Base-by-base conservation (phyloP, 306 rosid species). In the Amphicarpaea edgeworthii region DNA sequence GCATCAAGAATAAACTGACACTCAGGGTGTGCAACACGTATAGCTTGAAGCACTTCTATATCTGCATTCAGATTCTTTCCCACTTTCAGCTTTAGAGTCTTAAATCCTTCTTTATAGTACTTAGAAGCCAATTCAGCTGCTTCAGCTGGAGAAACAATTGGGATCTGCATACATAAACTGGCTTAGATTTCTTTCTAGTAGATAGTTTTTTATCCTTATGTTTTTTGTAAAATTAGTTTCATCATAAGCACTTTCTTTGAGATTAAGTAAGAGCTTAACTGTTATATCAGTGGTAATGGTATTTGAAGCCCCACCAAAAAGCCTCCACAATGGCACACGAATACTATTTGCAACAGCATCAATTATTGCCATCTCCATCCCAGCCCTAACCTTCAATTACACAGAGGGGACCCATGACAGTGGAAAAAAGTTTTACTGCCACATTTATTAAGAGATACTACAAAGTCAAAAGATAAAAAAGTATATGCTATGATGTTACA, bases 311-410 rank as follows among this genome's bases (percentile, higher is more conserved):
- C 97, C 96, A 53, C 98, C 97, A 78, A 95, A 92, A 45, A 95
- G 90, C 83, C 93, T 92, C 98, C 97, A 92, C 59, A 95, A 71
- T 51, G 98, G 97, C 59, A 90, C 83, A 1, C 89, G 91, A 10
- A 95, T 92, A 82, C 90, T 87, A 65, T 51, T 92, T 7, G 96
- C 96, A 76, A 79, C 97, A 4, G 98, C 97, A 61, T 95, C 98
- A 58, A 94, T 92, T 73, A 94, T 17, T 10, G 96, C 97, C 97
- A 94, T 94, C 82, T 94, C 98, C 24, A 94, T 87, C 81, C 98
- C 98, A 32, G 97, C 98, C 82, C 98, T 92, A 64, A 90, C 98
- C 98, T 95, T 87, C 84, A 87, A 83, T 55, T 11, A 70, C n/a
- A 16, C 17, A 55, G 34, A 9, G 7, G 24, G 15, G 46, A 61